Evolutionary conservation across 1,139 yeast genomes (phyloP).

Genomic region (Debaryomycetaceae sp.): DNA sequence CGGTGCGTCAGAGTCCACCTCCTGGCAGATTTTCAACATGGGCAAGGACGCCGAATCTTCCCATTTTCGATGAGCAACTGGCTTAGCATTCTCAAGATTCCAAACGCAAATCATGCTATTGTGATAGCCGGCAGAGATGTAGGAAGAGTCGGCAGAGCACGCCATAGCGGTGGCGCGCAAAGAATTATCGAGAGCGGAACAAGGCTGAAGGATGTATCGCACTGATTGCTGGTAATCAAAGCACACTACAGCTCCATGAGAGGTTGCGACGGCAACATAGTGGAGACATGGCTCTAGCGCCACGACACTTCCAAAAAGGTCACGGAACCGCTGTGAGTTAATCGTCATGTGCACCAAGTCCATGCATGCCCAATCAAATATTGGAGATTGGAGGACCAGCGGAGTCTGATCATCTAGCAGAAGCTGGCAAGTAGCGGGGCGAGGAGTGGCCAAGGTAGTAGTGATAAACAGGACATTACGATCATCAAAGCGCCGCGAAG

Average conservation of each 20-base stretch:
- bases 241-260: constrained; percentile 44
- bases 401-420: no score
- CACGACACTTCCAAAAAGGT: constrained; percentile 38
- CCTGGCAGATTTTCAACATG: no score
- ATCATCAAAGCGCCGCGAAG: no score
- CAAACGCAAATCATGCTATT: constrained; percentile 21
- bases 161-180: constrained; percentile 12
- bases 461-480: no score
- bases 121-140: constrained; percentile 23
- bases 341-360: no score
- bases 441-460: no score
- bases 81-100: constrained; percentile 11
- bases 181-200: constrained; percentile 18
- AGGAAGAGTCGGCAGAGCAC: constrained; percentile 23
- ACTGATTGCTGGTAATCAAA: constrained; percentile 57
- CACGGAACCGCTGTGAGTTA: no score
- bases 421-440: no score
- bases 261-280: constrained; percentile 52
- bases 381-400: no score
- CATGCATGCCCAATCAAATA: no score
- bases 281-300: constrained; percentile 36
- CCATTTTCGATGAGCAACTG: background rate
- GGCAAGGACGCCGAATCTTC: no score
- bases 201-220: constrained; percentile 23
- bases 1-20: no score